These are phyloP conservation scores for Umbelopsis ramanniana DNA, from an alignment of 192 early-diverging fungal genomes.

Conservation along the genomic window DNA sequence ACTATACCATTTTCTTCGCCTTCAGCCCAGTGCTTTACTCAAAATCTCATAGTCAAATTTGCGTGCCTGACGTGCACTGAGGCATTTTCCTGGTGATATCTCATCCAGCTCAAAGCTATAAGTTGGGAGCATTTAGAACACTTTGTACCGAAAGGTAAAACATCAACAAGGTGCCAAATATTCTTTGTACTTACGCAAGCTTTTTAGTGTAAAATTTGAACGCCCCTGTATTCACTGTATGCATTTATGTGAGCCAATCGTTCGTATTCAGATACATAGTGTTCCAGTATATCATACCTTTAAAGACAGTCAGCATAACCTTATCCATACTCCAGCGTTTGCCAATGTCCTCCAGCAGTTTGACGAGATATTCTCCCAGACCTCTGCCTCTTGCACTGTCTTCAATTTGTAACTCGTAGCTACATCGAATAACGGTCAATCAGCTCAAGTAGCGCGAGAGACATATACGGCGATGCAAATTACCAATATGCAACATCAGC, in stretches of 20 bases:
- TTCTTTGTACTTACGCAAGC: slow-evolving; percentile 46
- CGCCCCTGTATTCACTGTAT: slow-evolving; percentile 59
- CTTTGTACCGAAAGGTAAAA: neutral
- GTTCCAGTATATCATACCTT: slow-evolving; percentile 35
- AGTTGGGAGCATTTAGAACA: neutral
- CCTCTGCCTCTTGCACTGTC: slow-evolving; percentile 49
- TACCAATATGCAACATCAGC: slow-evolving; percentile 71
- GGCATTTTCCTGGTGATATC: slow-evolving; percentile 63
- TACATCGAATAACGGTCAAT: slow-evolving; percentile 4
- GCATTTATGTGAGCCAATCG: neutral
- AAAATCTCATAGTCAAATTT: slow-evolving; percentile 71
- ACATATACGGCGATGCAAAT: neutral
- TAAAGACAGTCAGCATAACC: slow-evolving; percentile 72
- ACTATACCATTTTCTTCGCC: neutral
- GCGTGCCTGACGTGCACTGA: slow-evolving; percentile 54
- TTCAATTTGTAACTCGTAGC: slow-evolving; percentile 69
- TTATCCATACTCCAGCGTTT: slow-evolving; percentile 57
- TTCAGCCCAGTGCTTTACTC: slow-evolving; percentile 47
- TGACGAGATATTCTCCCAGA: slow-evolving; percentile 62
- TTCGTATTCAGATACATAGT: neutral
- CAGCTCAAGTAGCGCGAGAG: neutral
- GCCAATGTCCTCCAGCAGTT: slow-evolving; percentile 57
- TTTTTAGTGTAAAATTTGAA: slow-evolving; percentile 62
- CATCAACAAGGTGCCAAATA: too few species aligned
- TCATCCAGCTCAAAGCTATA: slow-evolving; percentile 62